Base-by-base conservation (phyloP, 2,329 filamentous ascomycete species). In the Reticulascus tulasneorum region DNA sequence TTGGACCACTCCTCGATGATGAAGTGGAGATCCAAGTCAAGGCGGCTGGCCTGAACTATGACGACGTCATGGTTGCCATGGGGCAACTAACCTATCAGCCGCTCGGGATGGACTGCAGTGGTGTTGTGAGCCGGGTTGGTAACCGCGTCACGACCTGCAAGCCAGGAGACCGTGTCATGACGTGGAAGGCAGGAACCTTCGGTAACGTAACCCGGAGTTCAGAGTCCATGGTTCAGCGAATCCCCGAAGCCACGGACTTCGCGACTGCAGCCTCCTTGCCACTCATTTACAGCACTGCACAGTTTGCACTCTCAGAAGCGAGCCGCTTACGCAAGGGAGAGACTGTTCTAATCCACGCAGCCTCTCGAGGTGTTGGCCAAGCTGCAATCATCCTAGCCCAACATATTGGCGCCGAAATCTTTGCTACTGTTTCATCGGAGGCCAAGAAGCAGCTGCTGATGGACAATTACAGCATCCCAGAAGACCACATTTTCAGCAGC, bases 381-480 rank as follows among this genome's bases (percentile, higher is more conserved):
- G 60, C 60, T 1, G 62, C 58, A 26, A 59, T 67, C 19, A 50
- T 53, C 37, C 40, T 67, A 9, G 58, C 60, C 1, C 56, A 59
- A 30, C 54, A 55, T 50, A 37, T 56, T 10, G 62, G 59, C 0
- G 62, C 63, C 3, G 53, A 62, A 6, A 51, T 73, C 2, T 71
- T 63, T 39, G 60, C 54, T 1, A 71, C 69, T 0, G 66, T 58
- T 5, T 50, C 52, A 2, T 52, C 49, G 9, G 15, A 23, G 4
- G 33, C 18, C 18, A 67, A 71, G 51, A 62, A 60, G 35, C 44
- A 59, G 7, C 47, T 66, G 4, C 46, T 73, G 5, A 52, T 59
- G 21, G 41, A 55, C 0, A 48, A 47, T 9, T 69, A 62, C 33
- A 55, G 54, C 3, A 55, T 73, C 5, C 52, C 60, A 0, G 50